Evolutionary conservation across 768 basidiomycete species (phyloP).

Genomic region (Sutorius australiensis): DNA sequence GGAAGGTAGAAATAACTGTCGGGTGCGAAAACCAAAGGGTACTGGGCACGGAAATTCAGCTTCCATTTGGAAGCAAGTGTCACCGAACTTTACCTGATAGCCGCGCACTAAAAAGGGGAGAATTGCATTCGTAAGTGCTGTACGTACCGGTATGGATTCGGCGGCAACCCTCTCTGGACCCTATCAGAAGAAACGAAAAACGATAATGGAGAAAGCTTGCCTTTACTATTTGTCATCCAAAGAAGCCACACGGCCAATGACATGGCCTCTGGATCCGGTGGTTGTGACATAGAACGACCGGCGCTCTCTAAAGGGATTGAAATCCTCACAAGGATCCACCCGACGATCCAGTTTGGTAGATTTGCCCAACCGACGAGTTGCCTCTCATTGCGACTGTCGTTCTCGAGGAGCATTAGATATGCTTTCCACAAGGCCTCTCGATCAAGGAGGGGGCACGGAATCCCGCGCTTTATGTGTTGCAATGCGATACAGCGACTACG

Average conservation of each 20-base stretch:
- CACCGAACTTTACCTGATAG: constrained; percentile 33
- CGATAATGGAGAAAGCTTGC: constrained; percentile 23
- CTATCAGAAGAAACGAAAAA: constrained; percentile 11
- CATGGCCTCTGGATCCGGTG: constrained; percentile 33
- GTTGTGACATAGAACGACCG: constrained; percentile 16
- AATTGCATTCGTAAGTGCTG: constrained; percentile 30
- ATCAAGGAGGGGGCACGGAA: constrained; percentile 13
- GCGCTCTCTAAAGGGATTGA: background rate
- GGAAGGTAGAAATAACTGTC: constrained; percentile 44
- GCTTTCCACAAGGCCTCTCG: constrained; percentile 50
- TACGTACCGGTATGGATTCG: constrained; percentile 29
- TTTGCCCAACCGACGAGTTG: constrained; percentile 44
- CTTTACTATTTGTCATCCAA: constrained; percentile 43
- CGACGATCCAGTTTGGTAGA: constrained; percentile 28
- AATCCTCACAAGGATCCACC: constrained; percentile 13
- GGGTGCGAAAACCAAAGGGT: constrained; percentile 41
- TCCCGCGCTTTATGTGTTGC: constrained; percentile 36
- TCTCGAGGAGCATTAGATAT: constrained; percentile 53
- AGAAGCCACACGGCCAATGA: constrained; percentile 44
- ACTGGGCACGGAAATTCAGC: constrained; percentile 27
- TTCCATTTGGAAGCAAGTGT: background rate
- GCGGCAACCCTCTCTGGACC: constrained; percentile 31
- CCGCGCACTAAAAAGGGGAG: constrained; percentile 41
- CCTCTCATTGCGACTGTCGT: constrained; percentile 43
- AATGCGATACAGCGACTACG: constrained; percentile 40